phyloP scores from a whole-genome alignment of 768 basidiomycete species.

The Suillus subluteus region DNA sequence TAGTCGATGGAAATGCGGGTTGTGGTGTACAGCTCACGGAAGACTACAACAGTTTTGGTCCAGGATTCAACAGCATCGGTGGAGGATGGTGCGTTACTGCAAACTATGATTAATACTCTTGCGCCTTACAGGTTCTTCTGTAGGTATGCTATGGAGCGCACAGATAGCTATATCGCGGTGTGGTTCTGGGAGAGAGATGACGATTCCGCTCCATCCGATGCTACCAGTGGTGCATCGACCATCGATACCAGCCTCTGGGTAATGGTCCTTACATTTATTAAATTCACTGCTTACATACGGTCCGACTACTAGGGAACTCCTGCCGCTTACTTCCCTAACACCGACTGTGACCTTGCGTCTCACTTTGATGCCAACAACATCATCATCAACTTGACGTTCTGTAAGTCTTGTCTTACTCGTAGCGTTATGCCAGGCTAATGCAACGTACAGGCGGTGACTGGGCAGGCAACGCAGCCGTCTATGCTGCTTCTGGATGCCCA shows the following conservation, averaged over 20 bases:
- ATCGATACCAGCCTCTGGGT: constrained; percentile 32
- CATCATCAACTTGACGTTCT: constrained; percentile 39
- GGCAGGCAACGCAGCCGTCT: constrained; percentile 32
- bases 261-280: neutral
- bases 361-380: constrained; percentile 38
- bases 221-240: constrained; percentile 22
- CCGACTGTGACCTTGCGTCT: constrained; percentile 43
- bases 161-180: constrained; percentile 36
- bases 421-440: neutral
- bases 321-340: constrained; percentile 40
- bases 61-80: constrained; percentile 35
- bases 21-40: constrained; percentile 38
- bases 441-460: constrained; percentile 30
- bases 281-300: neutral
- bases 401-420: constrained; percentile 18
- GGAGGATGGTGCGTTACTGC: constrained; percentile 43
- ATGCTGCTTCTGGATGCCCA: constrained; percentile 34
- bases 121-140: neutral
- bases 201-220: constrained; percentile 37
- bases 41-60: constrained; percentile 29
- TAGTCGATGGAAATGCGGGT: constrained; percentile 38
- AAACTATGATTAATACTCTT: neutral
- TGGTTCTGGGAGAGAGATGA: constrained; percentile 46
- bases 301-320: constrained; percentile 32
- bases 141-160: constrained; percentile 45